These are phyloP conservation scores for Botrytis deweyae DNA, from an alignment of 2,329 filamentous ascomycete genomes.

Conservation along the genomic window DNA sequence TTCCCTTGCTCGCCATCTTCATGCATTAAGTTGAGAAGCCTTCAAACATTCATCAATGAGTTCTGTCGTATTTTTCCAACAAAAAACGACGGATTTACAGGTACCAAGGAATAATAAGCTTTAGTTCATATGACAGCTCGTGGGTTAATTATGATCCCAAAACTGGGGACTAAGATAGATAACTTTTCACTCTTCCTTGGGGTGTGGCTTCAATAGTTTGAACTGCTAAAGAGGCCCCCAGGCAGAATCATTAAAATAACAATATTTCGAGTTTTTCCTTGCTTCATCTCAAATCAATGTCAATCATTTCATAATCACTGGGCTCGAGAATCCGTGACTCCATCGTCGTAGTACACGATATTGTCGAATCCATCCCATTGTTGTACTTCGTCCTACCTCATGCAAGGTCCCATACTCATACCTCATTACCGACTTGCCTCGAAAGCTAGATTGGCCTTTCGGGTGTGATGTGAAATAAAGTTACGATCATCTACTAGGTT, in stretches of 20 bases:
- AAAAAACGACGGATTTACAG: background rate
- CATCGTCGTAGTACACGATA: constrained; percentile 17
- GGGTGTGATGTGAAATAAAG: constrained; percentile 18
- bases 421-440: constrained; percentile 14
- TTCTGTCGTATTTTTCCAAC: background rate
- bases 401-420: constrained; percentile 16
- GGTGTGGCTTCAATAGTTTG: constrained; percentile 21
- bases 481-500: constrained; percentile 12
- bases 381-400: constrained; percentile 7
- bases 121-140: background rate
- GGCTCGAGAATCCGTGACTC: constrained; percentile 1
- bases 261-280: constrained; percentile 6
- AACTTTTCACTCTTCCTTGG: background rate
- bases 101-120: constrained; percentile 8
- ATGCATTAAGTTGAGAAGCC: background rate
- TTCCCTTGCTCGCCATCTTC: background rate
- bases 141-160: background rate
- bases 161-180: too few relatives aligned
- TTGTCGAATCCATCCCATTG: constrained; percentile 5
- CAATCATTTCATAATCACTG: background rate
- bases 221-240: background rate
- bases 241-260: background rate
- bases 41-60: background rate
- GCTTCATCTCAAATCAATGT: constrained; percentile 8
- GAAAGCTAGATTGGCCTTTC: constrained; percentile 17